Evolutionary conservation across 306 rosid species (phyloP).

Genomic region (barrel medic (Medicago truncatula)): DNA sequence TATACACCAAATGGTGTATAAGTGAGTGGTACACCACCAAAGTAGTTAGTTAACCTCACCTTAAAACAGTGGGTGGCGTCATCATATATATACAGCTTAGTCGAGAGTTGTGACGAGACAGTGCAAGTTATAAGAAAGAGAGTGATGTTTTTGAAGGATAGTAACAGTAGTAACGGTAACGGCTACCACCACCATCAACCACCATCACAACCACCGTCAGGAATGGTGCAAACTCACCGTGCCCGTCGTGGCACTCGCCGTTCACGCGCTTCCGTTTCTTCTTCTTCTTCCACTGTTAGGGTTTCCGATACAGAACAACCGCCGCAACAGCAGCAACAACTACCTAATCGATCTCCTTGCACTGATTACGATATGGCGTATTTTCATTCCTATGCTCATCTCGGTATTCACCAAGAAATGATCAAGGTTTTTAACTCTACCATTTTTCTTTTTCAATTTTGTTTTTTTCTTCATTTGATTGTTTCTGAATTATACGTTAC

Average conservation of each 20-base stretch:
- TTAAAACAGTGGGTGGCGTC: not conserved
- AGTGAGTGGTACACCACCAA: too few relatives aligned
- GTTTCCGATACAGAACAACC: constrained; percentile 60
- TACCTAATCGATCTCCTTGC: constrained; percentile 63
- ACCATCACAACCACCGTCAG: constrained; percentile 30
- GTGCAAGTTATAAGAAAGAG: not conserved
- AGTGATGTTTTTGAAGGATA: constrained; percentile 39
- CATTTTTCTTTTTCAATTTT: not conserved
- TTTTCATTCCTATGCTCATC: constrained; percentile 92
- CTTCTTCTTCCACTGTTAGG: constrained; percentile 53
- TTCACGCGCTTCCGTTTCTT: constrained; percentile 52
- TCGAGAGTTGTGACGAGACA: not conserved
- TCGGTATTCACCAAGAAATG: constrained; percentile 97
- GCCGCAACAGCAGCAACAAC: constrained; percentile 39
- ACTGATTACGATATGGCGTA: constrained; percentile 95
- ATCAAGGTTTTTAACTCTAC: constrained; percentile 64
- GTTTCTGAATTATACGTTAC: not conserved
- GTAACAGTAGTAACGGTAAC: constrained; percentile 37
- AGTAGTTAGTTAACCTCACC: not conserved
- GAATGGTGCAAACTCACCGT: constrained; percentile 46
- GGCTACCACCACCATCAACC: constrained; percentile 42
- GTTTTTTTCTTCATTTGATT: not conserved
- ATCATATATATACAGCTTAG: not conserved
- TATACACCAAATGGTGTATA: too few relatives aligned
- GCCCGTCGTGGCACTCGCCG: constrained; percentile 72